Evolutionary conservation across 345 rosid genomes (phyloP).

Genomic region (Orychophragmus violaceus): DNA sequence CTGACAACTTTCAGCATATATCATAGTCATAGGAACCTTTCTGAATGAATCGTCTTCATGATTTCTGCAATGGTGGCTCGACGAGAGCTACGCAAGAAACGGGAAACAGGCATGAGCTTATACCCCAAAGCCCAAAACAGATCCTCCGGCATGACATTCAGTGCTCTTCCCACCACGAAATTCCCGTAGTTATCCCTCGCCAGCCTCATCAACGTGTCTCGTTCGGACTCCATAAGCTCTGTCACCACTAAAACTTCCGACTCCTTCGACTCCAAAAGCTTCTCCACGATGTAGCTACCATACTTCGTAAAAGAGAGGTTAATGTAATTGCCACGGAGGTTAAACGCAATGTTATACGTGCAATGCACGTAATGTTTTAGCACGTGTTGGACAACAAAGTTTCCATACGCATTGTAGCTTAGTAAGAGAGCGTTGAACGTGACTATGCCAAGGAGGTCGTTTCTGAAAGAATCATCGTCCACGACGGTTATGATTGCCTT

Average conservation of each 20-base stretch:
- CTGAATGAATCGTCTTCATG: no score
- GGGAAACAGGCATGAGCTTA: not conserved
- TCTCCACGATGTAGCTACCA: conserved; percentile 17
- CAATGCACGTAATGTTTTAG: not conserved
- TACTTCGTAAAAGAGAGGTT: not conserved
- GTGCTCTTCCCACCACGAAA: conserved; percentile 11
- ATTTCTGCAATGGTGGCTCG: no score
- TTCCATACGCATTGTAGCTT: not conserved
- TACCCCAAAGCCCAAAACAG: not conserved
- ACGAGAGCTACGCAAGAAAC: not conserved
- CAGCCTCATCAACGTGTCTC: not conserved
- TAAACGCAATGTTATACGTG: not conserved
- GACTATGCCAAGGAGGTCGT: not conserved
- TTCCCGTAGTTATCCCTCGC: conserved; percentile 15
- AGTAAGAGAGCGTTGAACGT: not conserved
- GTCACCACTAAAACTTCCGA: not conserved
- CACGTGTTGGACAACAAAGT: conserved; percentile 6
- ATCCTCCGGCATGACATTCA: not conserved
- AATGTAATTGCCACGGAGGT: not conserved
- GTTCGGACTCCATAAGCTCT: not conserved
- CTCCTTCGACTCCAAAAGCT: not conserved
- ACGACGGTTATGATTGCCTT: conserved; percentile 1
- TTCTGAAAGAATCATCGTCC: not conserved
- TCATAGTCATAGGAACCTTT: not conserved
- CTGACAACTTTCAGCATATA: not conserved